Evolutionary conservation across 2,329 filamentous ascomycete species (phyloP).

Genomic region (Myriosclerotinia scirpicola): DNA sequence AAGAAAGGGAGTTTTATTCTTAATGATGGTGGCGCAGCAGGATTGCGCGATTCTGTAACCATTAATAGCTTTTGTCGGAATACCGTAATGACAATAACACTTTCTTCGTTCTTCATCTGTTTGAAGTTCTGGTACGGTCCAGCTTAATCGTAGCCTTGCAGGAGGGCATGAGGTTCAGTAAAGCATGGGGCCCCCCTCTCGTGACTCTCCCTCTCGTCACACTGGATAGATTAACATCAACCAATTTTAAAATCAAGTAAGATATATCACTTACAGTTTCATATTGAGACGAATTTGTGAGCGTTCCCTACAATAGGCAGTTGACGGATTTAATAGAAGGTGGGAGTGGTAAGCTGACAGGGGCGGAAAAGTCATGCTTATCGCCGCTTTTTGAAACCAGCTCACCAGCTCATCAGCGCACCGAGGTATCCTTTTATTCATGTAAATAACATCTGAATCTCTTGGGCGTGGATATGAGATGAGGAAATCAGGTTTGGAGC

Average conservation of each 20-base stretch:
- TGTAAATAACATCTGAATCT: neutral
- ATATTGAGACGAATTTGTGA: neutral
- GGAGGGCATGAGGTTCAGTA: neutral
- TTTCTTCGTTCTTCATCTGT: neutral
- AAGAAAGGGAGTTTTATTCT: conserved; percentile 11
- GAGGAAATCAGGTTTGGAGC: neutral
- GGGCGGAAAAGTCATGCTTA: neutral
- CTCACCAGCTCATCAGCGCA: neutral
- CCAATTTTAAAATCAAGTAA: neutral
- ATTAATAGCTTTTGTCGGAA: conserved; percentile 12
- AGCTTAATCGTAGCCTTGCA: neutral
- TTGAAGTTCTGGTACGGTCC: neutral
- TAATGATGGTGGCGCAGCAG: conserved; percentile 17
- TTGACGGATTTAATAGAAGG: conserved; percentile 3
- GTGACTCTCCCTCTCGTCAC: neutral
- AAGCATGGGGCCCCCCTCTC: neutral
- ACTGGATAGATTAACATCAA: neutral
- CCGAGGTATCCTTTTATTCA: neutral
- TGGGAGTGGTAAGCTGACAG: conserved; percentile 13
- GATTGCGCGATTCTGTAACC: neutral
- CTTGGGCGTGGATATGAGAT: neutral
- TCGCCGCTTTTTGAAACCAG: conserved; percentile 1
- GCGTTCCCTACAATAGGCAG: neutral
- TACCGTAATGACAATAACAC: neutral
- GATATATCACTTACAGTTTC: neutral